These are phyloP conservation scores for Fusarium hainanense DNA, from an alignment of 2,329 filamentous ascomycete genomes.

Conservation along the genomic window DNA sequence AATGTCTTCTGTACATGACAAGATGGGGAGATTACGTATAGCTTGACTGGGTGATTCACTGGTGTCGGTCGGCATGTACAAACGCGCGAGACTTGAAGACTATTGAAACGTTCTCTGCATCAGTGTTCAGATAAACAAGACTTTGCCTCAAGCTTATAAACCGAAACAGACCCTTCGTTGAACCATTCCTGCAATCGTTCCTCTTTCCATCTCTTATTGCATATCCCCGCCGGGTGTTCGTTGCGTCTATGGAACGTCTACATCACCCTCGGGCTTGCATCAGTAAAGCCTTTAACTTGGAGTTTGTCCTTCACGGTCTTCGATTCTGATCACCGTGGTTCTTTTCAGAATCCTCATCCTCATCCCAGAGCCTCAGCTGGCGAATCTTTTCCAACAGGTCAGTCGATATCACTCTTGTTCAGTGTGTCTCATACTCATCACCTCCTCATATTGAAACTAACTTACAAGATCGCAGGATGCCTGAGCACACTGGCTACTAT, in stretches of 20 bases:
- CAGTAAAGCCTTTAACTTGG: not conserved
- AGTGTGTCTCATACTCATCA: not conserved
- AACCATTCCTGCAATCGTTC: not conserved
- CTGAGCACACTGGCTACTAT: not conserved
- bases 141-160: not conserved
- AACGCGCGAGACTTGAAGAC: constrained; percentile 1
- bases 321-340: not conserved
- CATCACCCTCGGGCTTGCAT: constrained; percentile 15
- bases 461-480: not conserved
- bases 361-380: not conserved
- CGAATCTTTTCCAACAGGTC: not conserved
- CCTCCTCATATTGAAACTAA: not conserved
- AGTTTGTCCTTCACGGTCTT: not conserved
- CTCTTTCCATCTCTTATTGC: not conserved
- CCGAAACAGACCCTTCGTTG: not conserved
- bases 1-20: not conserved
- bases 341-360: not conserved
- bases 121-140: not conserved
- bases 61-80: constrained; percentile 1
- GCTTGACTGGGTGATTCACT: constrained; percentile 1
- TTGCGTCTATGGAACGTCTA: constrained; percentile 32
- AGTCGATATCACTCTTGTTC: not conserved
- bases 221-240: constrained; percentile 9
- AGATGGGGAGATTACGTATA: constrained; percentile 6
- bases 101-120: not conserved